phyloP scores from a whole-genome alignment of 2,329 filamentous ascomycete genomes.

The Fusarium tupiense region DNA sequence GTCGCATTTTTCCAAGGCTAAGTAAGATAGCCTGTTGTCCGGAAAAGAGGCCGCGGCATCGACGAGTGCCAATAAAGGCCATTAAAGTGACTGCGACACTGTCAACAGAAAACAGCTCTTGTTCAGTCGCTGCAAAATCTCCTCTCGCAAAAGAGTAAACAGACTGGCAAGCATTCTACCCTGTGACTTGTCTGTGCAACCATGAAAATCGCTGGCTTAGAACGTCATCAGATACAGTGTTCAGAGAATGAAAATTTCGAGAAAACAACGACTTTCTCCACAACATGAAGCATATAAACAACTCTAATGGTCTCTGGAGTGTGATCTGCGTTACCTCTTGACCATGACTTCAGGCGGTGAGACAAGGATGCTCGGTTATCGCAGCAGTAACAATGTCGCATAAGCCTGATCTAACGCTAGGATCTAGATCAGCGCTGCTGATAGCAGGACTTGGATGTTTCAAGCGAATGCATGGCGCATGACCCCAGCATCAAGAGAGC shows the following conservation, averaged over 20 bases:
- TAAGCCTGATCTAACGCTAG: background rate
- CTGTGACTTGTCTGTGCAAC: no score
- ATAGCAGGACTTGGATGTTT: no score
- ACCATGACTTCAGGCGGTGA: background rate
- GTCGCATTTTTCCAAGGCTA: fast-evolving
- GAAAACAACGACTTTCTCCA: no score
- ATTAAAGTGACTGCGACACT: no score
- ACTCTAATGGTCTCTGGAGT: background rate
- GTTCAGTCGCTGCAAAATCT: background rate
- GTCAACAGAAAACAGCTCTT: no score
- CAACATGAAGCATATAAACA: background rate
- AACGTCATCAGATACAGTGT: no score
- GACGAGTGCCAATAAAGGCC: background rate
- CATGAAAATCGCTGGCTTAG: no score
- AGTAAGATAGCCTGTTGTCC: fast-evolving
- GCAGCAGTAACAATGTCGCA: background rate
- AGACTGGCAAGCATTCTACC: no score
- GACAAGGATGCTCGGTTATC: background rate
- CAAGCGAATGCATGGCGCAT: no score
- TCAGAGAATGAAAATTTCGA: no score
- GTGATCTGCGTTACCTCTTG: background rate
- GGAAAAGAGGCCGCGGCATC: background rate
- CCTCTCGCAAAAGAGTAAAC: background rate
- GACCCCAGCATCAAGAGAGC: no score
- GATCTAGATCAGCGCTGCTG: background rate